phyloP scores from a whole-genome alignment of 2,329 filamentous ascomycete species.

The Aspergillus uvarum region DNA sequence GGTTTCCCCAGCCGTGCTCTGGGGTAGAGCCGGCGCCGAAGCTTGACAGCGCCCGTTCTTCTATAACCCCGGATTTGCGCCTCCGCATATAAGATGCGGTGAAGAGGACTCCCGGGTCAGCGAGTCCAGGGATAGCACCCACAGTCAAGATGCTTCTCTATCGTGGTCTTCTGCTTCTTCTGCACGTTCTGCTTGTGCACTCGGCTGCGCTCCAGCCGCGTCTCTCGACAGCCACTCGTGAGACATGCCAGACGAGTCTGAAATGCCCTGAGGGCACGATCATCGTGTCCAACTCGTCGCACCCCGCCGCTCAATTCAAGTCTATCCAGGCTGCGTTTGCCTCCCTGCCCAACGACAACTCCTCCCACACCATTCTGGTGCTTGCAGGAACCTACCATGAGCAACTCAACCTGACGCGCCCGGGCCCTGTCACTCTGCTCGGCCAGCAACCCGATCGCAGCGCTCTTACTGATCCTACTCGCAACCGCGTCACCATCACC shows the following conservation, averaged over 20 bases:
- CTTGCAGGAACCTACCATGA: conserved; percentile 62
- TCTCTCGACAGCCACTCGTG: conserved; percentile 15
- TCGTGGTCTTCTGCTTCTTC: not conserved
- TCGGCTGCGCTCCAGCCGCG: conserved; percentile 8
- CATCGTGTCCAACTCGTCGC: conserved; percentile 25
- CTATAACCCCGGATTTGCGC: conserved; percentile 1
- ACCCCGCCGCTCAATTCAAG: conserved; percentile 27
- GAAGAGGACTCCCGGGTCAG: not conserved
- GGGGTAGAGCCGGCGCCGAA: conserved; percentile 3
- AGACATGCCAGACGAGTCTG: conserved; percentile 27
- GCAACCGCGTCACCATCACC: conserved; percentile 57
- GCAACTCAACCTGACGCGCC: conserved; percentile 64
- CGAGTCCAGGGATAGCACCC: not conserved
- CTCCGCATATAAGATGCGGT: not conserved
- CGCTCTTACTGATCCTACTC: conserved; percentile 45
- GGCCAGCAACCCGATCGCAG: conserved; percentile 51
- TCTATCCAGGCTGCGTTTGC: conserved; percentile 51
- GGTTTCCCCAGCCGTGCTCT: conserved; percentile 7
- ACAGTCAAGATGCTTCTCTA: conserved; percentile 1
- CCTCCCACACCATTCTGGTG: conserved; percentile 58
- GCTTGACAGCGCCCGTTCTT: not conserved
- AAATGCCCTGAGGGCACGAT: conserved; percentile 31
- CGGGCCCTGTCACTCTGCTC: conserved; percentile 60
- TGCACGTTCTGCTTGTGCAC: conserved; percentile 8
- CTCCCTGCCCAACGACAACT: conserved; percentile 48